Percentiles rank a stretch among this genome's conserved stretches.
These are phyloP conservation scores for Aspergillus phoenicis DNA, from an alignment of 2,329 filamentous ascomycete genomes.

Conservation along the genomic window DNA sequence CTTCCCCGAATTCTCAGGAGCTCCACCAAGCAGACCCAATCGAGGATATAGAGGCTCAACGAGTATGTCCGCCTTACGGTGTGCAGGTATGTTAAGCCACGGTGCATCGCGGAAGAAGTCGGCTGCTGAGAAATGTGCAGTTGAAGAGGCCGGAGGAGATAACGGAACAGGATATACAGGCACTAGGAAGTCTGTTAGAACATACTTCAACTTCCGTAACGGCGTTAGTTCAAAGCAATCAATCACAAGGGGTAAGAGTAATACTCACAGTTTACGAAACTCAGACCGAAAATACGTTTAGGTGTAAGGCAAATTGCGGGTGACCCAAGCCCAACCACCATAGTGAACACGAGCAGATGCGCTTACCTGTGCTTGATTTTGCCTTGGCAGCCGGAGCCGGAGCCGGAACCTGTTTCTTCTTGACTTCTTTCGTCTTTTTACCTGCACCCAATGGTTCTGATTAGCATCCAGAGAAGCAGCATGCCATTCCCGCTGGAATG, in stretches of 20 bases:
- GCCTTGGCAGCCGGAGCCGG: slow-evolving; percentile 23
- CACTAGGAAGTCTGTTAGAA: slow-evolving; percentile 44
- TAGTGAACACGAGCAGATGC: slow-evolving; percentile 15
- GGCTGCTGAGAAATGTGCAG: slow-evolving; percentile 48
- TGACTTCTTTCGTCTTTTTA: slow-evolving; percentile 41
- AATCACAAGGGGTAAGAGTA: slow-evolving; percentile 18
- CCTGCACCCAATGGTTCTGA: slow-evolving; percentile 20
- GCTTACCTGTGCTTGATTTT: slow-evolving; percentile 31
- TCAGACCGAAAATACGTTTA: background rate
- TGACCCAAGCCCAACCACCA: slow-evolving; percentile 36
- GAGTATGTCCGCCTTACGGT: slow-evolving; percentile 66
- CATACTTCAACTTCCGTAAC: slow-evolving; percentile 32
- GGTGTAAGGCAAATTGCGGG: background rate
- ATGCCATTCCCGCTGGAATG: background rate
- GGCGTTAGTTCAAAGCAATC: slow-evolving; percentile 35
- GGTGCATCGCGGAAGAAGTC: slow-evolving; percentile 81
- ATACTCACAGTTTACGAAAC: slow-evolving; percentile 15
- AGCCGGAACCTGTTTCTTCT: slow-evolving; percentile 32
- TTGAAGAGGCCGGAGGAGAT: slow-evolving; percentile 25
- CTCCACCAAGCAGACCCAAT: slow-evolving; percentile 77
- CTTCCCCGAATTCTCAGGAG: slow-evolving; percentile 64
- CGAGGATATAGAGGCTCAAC: slow-evolving; percentile 60
- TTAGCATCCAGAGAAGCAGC: slow-evolving; percentile 7
- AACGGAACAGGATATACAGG: slow-evolving; percentile 31
- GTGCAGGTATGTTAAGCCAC: slow-evolving; percentile 73